These are phyloP conservation scores for Tardiomyces digboiensis DNA, from an alignment of 1,139 yeast species.

Conservation along the genomic window DNA sequence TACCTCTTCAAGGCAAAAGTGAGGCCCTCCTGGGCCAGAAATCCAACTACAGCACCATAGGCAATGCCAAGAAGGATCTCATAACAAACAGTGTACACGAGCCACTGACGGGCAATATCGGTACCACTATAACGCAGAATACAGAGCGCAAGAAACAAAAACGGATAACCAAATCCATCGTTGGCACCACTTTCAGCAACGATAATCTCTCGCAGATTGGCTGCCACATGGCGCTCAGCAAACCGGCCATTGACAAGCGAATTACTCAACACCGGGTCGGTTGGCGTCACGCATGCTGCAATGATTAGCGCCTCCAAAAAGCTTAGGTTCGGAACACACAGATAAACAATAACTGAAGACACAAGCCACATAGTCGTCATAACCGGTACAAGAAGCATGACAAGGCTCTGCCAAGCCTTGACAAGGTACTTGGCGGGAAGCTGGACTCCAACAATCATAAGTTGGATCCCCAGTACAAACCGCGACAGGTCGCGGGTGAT, in stretches of 20 bases:
- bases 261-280: conserved; percentile 37
- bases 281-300: conserved; percentile 36
- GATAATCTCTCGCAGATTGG: conserved; percentile 23
- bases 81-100: conserved; percentile 27
- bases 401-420: conserved; percentile 24
- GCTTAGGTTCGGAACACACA: conserved; percentile 24
- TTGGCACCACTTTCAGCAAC: conserved; percentile 34
- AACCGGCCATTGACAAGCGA: conserved; percentile 35
- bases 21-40: conserved; percentile 20
- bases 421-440: conserved; percentile 32
- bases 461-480: conserved; percentile 33
- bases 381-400: conserved; percentile 29
- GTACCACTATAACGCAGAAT: conserved; percentile 21
- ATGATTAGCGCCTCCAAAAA: conserved; percentile 30
- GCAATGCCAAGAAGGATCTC: conserved; percentile 27
- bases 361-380: conserved; percentile 36
- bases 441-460: conserved; percentile 34
- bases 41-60: conserved; percentile 28
- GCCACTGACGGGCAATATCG: conserved; percentile 27
- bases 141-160: conserved; percentile 27
- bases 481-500: conserved; percentile 30
- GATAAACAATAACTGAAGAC: conserved; percentile 28
- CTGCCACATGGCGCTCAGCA: conserved; percentile 29
- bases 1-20: conserved; percentile 13
- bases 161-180: conserved; percentile 34